Base-by-base conservation (phyloP, 768 basidiomycete genomes). In the Boletus vinaceobasis region DNA sequence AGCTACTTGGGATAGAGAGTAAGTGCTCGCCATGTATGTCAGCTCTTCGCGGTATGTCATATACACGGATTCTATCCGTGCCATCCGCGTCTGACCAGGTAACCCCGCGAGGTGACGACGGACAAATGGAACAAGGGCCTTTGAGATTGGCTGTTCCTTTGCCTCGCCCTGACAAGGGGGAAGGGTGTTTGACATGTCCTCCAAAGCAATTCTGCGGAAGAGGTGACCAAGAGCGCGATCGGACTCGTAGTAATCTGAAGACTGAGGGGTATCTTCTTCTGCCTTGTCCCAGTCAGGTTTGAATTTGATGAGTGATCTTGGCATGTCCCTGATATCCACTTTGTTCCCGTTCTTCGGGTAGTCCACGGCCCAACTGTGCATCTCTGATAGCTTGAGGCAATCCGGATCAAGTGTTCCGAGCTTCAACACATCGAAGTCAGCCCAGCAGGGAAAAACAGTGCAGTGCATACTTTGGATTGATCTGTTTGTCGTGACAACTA, bases 211-310 rank as follows among this genome's bases (percentile, higher is more conserved):
- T 13, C 72, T 76, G 11, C 91, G 87, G 67, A 79, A 93, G 47
- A 93, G 74, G 38, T 79, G 68, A 7, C 91, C 91, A 9, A 93
- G 78, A 0, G 88, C 89, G 4, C 85, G 80, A 27, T 70, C 73
- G 2, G 90, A 92, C 44, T 77, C 73, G 62, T 93, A 93, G 71
- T 87, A 88, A 58, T 90, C 85, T 1, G 79, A 79, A 19, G 78
- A 62, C 7, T 80, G 77, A 21, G 81, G 81, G 7, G 72, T 67
- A 44, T 77, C 73, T 17, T 82, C 77, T 60, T 87, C 85, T 15
- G 79, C 79, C 21, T 77, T 79, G 55, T 88, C 82, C 90, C 90
- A 92, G 65, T 92, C 90, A 1, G 90, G 90, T 61, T 87, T 90
- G 66, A 79, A 82, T 17, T 77, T 76, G 43, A 89, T 87, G 15